These are phyloP conservation scores for Hypoxylon perforatum DNA, from an alignment of 495 filamentous ascomycete species.

Conservation along the genomic window DNA sequence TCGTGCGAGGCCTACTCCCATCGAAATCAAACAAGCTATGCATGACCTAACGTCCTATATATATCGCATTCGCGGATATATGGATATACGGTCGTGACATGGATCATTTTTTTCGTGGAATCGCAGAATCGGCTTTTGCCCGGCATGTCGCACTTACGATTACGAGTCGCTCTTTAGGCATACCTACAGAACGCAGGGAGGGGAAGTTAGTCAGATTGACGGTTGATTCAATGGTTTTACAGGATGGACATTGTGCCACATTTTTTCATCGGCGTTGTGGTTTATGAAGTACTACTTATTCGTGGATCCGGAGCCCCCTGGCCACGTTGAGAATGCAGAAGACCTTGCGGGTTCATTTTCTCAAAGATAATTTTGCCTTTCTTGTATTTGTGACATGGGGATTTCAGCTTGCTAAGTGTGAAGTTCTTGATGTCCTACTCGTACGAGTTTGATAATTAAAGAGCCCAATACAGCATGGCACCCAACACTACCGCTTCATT, in stretches of 20 bases:
- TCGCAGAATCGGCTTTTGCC: slow-evolving; percentile 26
- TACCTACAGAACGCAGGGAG: slow-evolving; percentile 32
- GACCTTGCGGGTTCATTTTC: slow-evolving; percentile 35
- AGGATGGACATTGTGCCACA: slow-evolving; percentile 50
- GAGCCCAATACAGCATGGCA: neutral
- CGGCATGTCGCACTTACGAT: slow-evolving; percentile 24
- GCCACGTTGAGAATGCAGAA: slow-evolving; percentile 41
- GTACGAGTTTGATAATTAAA: neutral
- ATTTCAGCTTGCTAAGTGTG: neutral
- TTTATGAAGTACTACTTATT: slow-evolving; percentile 37
- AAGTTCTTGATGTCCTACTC: neutral
- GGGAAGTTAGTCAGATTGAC: slow-evolving; percentile 34
- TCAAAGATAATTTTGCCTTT: neutral
- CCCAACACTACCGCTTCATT: too few relatives aligned
- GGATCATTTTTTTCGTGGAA: slow-evolving; percentile 17
- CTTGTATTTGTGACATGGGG: neutral
- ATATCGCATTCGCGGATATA: slow-evolving; percentile 28
- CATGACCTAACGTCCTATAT: slow-evolving; percentile 42
- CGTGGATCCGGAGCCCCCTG: slow-evolving; percentile 17
- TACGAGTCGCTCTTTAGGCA: slow-evolving; percentile 41
- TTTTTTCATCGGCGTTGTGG: slow-evolving; percentile 33
- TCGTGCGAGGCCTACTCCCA: slow-evolving; percentile 53
- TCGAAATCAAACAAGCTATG: slow-evolving; percentile 47
- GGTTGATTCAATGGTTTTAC: slow-evolving; percentile 34
- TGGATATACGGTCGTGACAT: slow-evolving; percentile 31